Percentiles rank a stretch among this genome's conserved stretches.
Evolutionary conservation across 2,329 filamentous ascomycete species (phyloP).

Genomic region (Fusarium sarcochroum): DNA sequence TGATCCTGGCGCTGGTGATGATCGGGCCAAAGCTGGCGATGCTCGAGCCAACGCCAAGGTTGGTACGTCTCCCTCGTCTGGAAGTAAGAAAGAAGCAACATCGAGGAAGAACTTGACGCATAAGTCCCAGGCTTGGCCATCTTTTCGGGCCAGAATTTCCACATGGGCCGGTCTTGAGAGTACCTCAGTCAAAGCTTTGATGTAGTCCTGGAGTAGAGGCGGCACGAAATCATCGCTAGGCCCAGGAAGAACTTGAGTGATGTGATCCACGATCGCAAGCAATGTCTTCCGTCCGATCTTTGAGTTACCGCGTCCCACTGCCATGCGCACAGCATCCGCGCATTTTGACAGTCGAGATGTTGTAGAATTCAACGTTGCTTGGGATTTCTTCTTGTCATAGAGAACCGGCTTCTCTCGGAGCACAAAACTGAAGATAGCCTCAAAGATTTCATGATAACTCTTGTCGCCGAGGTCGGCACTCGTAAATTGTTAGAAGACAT

Average conservation of each 20-base stretch:
- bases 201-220: slow-evolving; percentile 81
- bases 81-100: slow-evolving; percentile 66
- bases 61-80: slow-evolving; percentile 57
- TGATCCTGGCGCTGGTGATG: slow-evolving; percentile 62
- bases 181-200: slow-evolving; percentile 79
- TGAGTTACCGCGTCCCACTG: slow-evolving; percentile 77
- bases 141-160: slow-evolving; percentile 77
- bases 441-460: slow-evolving; percentile 84
- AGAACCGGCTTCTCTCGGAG: slow-evolving; percentile 77
- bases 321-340: slow-evolving; percentile 78
- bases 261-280: slow-evolving; percentile 84
- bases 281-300: slow-evolving; percentile 83
- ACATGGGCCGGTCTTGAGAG: slow-evolving; percentile 82
- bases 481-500: slow-evolving; percentile 30
- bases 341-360: slow-evolving; percentile 75
- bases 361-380: slow-evolving; percentile 61
- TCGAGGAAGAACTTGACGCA: slow-evolving; percentile 80
- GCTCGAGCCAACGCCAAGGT: slow-evolving; percentile 54
- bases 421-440: slow-evolving; percentile 80
- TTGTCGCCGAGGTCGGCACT: slow-evolving; percentile 75
- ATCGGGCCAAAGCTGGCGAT: slow-evolving; percentile 62
- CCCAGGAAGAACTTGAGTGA: slow-evolving; percentile 79
- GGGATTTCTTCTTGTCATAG: slow-evolving; percentile 66
- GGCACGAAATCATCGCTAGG: slow-evolving; percentile 74
- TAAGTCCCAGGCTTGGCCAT: slow-evolving; percentile 74